Base-by-base conservation (phyloP, 371 early-diverging fungal species). In the Dichotomocladium elegans region DNA sequence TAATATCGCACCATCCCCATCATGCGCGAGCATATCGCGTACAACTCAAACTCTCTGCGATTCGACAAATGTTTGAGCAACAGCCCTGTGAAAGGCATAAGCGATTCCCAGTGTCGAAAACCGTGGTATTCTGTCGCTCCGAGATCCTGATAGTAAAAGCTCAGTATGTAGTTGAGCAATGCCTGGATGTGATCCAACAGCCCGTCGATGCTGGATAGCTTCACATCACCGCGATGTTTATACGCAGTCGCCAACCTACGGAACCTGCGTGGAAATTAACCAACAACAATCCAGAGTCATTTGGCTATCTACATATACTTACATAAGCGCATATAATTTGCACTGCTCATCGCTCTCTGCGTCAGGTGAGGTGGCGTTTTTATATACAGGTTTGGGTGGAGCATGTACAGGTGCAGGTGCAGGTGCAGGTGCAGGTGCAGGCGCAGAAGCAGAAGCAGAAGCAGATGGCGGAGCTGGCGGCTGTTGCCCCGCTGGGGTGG, bases 131-230 rank as follows among this genome's bases (percentile, higher is more conserved):
- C 3, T 33, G 53, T 40, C 51, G 50, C 17, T 47, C 59, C 31
- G 40, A 58, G 43, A 34, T 51, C 48, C 43, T 59, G 49, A 40
- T 67, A 73, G 35, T 64, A 63, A 37, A 67, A 73, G 19, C 57
- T 55, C 14, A 73, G 41, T 22, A 73, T 57, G 34, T 73, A 73
- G 41, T 73, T 68, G 14, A 65, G 55, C 10, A 73, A 37, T 1
- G 68, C 60, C 7, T 67, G 66, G 3, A 73, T 54, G 29, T 73
- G 74, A 24, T 73, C 68, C 25, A 73, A 27, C 12, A 68, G 24
- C 5, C 55, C 51, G 17, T 17, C 29, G 8, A 58, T 51, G 15
- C 56, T 52, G 3, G 40, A 22, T 2, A 22, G 41, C 28, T 58
- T 51, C 5, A 15, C 29, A 46, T 73, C 73, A 3, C 68, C 74